phyloP scores from a whole-genome alignment of 2,329 filamentous ascomycete species.

The Trichoderma koningiopsis region DNA sequence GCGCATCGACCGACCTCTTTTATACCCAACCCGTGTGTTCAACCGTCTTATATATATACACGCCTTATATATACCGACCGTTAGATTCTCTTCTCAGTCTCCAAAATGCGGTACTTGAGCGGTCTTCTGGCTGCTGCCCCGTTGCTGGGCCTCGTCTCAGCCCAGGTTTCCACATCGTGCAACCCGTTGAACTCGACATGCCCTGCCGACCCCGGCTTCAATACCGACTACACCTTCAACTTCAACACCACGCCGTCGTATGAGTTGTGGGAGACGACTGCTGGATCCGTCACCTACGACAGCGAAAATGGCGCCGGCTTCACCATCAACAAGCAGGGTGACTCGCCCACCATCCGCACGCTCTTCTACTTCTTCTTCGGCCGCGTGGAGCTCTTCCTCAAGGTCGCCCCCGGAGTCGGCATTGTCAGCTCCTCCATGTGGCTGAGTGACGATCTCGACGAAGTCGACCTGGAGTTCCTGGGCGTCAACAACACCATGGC shows the following conservation, averaged over 20 bases:
- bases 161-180: constrained; percentile 77
- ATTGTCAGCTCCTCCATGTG: constrained; percentile 83
- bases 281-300: constrained; percentile 65
- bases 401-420: constrained; percentile 72
- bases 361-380: constrained; percentile 88
- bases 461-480: constrained; percentile 85
- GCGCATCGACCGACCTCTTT: constrained; percentile 3
- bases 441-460: constrained; percentile 80
- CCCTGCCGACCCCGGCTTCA: constrained; percentile 70
- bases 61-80: background rate
- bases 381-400: constrained; percentile 74
- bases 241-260: constrained; percentile 64
- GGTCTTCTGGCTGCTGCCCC: constrained; percentile 40
- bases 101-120: constrained; percentile 26
- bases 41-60: background rate
- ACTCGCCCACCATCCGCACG: constrained; percentile 77
- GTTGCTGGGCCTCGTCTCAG: constrained; percentile 53
- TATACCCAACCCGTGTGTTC: constrained; percentile 15
- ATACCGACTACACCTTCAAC: constrained; percentile 61
- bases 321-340: constrained; percentile 67
- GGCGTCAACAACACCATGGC: constrained; percentile 65
- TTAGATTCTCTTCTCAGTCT: background rate
- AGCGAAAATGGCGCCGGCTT: constrained; percentile 68
- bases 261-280: constrained; percentile 69
- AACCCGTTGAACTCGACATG: constrained; percentile 74